These are phyloP conservation scores for Nothophytophthora sp. DNA, from an alignment of 352 stramenopile genomes.

Conservation along the genomic window DNA sequence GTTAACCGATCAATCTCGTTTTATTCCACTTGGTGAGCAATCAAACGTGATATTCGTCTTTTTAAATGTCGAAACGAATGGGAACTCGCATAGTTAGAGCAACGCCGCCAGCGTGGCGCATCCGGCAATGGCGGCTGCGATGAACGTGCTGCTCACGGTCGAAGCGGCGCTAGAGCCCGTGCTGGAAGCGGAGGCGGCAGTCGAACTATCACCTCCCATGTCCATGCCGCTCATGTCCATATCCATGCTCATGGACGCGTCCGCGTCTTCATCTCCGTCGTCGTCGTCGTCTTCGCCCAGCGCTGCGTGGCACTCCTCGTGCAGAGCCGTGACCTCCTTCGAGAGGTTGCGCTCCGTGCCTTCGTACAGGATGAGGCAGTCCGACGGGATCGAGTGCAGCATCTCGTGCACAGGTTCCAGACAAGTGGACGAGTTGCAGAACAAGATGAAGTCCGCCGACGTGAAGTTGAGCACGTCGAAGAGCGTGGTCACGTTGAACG, in stretches of 20 bases:
- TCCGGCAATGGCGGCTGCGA: slow-evolving; percentile 5
- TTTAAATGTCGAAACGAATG: too few relatives aligned
- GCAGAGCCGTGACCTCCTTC: slow-evolving; percentile 36
- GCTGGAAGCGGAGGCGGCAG: slow-evolving; percentile 21
- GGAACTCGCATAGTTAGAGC: slow-evolving; percentile 4
- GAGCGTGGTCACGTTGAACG: slow-evolving; percentile 46
- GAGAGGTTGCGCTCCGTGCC: slow-evolving; percentile 42
- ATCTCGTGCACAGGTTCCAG: slow-evolving; percentile 54
- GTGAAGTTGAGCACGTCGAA: slow-evolving; percentile 50
- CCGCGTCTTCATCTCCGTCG: slow-evolving; percentile 19
- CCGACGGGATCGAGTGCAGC: slow-evolving; percentile 36
- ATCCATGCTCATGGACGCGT: slow-evolving; percentile 9
- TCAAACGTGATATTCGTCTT: too few relatives aligned
- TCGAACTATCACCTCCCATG: too few relatives aligned
- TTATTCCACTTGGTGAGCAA: too few relatives aligned
- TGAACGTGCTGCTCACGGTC: slow-evolving; percentile 2
- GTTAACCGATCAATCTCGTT: too few relatives aligned
- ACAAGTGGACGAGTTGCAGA: slow-evolving; percentile 54
- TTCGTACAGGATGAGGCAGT: slow-evolving; percentile 46
- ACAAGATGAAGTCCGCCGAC: slow-evolving; percentile 40
- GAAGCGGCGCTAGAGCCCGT: slow-evolving; percentile 20
- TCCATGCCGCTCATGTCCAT: slow-evolving; percentile 25
- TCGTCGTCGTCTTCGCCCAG: slow-evolving; percentile 22
- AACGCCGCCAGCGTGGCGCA: slow-evolving; percentile 6
- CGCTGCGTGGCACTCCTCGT: slow-evolving; percentile 44